Evolutionary conservation across 257 asterid genomes (phyloP).

Genomic region (Lantana camara): DNA sequence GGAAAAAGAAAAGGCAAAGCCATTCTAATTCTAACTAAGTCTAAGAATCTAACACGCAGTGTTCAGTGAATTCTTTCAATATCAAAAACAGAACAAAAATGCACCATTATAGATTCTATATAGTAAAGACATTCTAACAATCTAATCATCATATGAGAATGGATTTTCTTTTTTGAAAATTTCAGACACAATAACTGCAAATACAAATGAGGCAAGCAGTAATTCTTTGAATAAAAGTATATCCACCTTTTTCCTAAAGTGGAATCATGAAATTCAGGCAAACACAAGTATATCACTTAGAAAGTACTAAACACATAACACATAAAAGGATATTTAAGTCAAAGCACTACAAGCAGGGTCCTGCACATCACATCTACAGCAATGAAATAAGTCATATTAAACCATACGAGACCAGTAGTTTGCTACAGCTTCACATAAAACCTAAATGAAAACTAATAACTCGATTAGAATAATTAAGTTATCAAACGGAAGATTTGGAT

Average conservation of each 20-base stretch:
- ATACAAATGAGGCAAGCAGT: slow-evolving; percentile 5
- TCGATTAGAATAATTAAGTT: neutral
- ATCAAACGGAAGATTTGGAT: neutral
- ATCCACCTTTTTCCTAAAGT: neutral
- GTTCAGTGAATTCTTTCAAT: slow-evolving; percentile 7
- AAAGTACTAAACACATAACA: slow-evolving; percentile 6
- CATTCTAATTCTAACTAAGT: slow-evolving; percentile 20
- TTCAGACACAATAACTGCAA: neutral
- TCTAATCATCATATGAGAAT: slow-evolving; percentile 9
- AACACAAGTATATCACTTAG: slow-evolving; percentile 3
- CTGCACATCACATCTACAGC: slow-evolving; percentile 2
- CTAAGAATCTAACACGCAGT: slow-evolving; percentile 1
- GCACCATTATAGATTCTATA: slow-evolving; percentile 6
- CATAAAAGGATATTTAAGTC: neutral
- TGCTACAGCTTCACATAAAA: neutral
- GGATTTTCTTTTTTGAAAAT: neutral
- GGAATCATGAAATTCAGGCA: slow-evolving; percentile 14
- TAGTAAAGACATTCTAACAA: slow-evolving; percentile 2
- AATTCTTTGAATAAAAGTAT: neutral
- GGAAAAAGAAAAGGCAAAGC: neutral
- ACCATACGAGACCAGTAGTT: neutral
- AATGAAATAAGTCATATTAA: slow-evolving; percentile 16
- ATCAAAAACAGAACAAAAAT: slow-evolving; percentile 10
- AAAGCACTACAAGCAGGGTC: slow-evolving; percentile 8
- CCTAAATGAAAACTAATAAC: slow-evolving; percentile 13